Conservation (phyloP, 176 grass and related monocot species). For the Puccinellia tenuiflora region DNA sequence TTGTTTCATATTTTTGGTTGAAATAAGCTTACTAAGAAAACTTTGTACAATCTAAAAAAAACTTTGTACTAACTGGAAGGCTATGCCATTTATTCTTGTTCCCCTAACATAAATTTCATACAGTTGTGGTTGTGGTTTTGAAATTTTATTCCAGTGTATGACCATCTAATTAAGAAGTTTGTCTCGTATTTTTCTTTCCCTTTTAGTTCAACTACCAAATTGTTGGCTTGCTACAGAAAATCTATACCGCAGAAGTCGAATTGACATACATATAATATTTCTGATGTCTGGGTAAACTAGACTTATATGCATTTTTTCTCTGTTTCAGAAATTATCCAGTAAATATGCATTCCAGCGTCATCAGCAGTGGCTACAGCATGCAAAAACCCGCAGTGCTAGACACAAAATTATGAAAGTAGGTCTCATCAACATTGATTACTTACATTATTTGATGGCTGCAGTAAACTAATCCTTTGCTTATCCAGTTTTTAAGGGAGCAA, state of each 20-base stretch:
- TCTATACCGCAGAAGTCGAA: background rate
- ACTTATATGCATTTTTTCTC: background rate
- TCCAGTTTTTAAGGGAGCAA: conserved; percentile 89
- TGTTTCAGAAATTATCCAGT: conserved; percentile 66
- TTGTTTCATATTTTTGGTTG: background rate
- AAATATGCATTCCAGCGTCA: conserved; percentile 90
- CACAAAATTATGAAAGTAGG: conserved; percentile 98
- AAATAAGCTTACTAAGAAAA: background rate
- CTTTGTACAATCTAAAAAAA: background rate
- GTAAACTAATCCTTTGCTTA: conserved; percentile 18
- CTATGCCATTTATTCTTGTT: conserved; percentile 10
- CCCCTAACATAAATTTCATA: background rate
- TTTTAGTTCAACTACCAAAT: conserved; percentile 1
- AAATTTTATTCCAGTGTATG: background rate
- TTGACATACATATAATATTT: background rate
- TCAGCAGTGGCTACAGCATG: conserved; percentile 81
- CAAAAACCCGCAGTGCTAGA: conserved; percentile 89
- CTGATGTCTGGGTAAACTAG: conserved; percentile 20
- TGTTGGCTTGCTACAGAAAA: background rate
- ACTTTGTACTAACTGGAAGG: background rate
- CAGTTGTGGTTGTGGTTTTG: background rate
- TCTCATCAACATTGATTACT: conserved; percentile 8
- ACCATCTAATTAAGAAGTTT: background rate
- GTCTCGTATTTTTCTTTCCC: conserved; percentile 1
- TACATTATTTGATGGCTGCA: conserved; percentile 12